phyloP scores from a whole-genome alignment of 2,329 filamentous ascomycete genomes.

The Ophiostoma novo-ulmi region DNA sequence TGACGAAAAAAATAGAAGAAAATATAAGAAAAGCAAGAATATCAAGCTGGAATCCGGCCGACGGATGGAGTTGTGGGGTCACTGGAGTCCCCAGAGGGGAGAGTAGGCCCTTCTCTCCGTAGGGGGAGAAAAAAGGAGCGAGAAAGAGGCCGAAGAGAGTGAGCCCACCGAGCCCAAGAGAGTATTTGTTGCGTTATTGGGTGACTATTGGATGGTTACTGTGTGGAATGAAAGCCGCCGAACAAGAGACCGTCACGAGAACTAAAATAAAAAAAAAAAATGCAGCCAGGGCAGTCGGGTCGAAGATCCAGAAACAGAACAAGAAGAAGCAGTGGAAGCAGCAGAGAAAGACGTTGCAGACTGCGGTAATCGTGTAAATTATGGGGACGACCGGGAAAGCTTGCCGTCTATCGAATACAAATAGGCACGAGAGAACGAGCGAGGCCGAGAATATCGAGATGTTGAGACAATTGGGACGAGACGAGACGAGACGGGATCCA shows the following conservation, averaged over 20 bases:
- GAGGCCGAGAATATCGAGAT: constrained; percentile 3
- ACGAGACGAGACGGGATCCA: neutral
- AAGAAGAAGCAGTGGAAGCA: neutral
- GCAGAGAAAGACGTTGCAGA: neutral
- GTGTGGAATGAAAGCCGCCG: neutral
- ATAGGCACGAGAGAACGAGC: constrained; percentile 7
- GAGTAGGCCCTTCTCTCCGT: constrained; percentile 18
- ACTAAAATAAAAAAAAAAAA: neutral
- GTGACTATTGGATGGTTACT: neutral
- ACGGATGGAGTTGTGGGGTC: constrained; percentile 9
- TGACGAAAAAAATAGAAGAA: neutral
- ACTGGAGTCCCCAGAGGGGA: constrained; percentile 13
- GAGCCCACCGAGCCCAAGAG: constrained; percentile 14
- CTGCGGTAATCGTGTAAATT: neutral
- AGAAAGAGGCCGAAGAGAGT: constrained; percentile 15
- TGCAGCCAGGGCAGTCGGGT: neutral
- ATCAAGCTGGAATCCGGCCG: constrained; percentile 5
- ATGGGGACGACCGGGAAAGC: neutral
- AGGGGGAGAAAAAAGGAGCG: constrained; percentile 15
- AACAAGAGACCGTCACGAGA: constrained; percentile 5
- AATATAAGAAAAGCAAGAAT: neutral
- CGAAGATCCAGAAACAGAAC: neutral
- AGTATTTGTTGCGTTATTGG: neutral
- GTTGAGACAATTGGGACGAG: neutral
- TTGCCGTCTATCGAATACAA: constrained; percentile 10